phyloP scores from a whole-genome alignment of 2,329 filamentous ascomycete species.

The Fusarium buharicum region DNA sequence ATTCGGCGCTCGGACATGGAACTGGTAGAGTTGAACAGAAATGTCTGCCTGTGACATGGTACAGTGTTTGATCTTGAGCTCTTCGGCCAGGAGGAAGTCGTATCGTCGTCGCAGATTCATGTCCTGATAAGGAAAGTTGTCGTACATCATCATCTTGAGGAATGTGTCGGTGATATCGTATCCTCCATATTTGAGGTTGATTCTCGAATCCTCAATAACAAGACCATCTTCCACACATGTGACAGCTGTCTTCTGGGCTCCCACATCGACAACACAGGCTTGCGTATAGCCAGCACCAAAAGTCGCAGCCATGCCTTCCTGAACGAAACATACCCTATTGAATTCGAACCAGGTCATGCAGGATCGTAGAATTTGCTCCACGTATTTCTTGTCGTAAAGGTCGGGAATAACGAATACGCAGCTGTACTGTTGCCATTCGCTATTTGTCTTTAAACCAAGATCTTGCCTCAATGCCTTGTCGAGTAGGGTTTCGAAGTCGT shows the following conservation, averaged over 20 bases:
- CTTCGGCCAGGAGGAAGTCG: conserved; percentile 92
- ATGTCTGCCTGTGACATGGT: conserved; percentile 92
- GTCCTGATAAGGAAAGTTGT: conserved; percentile 94
- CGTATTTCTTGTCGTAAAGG: conserved; percentile 93
- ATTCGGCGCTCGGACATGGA: conserved; percentile 87
- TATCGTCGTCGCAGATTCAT: conserved; percentile 92
- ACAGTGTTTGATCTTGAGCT: conserved; percentile 92
- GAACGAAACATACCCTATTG: conserved; percentile 88
- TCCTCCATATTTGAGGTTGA: conserved; percentile 95
- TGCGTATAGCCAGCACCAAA: conserved; percentile 96
- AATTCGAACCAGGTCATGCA: conserved; percentile 92
- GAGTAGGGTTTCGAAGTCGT: conserved; percentile 88
- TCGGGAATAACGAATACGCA: conserved; percentile 98
- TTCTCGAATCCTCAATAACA: conserved; percentile 90
- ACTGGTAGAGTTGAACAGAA: conserved; percentile 87
- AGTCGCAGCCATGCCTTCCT: conserved; percentile 93
- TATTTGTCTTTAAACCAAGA: conserved; percentile 78
- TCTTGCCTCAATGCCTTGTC: conserved; percentile 89
- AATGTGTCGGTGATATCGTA: conserved; percentile 94
- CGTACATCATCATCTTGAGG: conserved; percentile 96
- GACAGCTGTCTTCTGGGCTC: conserved; percentile 96
- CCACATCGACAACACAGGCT: conserved; percentile 94
- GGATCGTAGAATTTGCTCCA: conserved; percentile 84
- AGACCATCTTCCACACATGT: conserved; percentile 97
- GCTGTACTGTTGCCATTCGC: conserved; percentile 88